Evolutionary conservation across 2,329 filamentous ascomycete genomes (phyloP), one percentile per base, ranked within the genome.

Genomic region (Coniochaeta hoffmannii): DNA sequence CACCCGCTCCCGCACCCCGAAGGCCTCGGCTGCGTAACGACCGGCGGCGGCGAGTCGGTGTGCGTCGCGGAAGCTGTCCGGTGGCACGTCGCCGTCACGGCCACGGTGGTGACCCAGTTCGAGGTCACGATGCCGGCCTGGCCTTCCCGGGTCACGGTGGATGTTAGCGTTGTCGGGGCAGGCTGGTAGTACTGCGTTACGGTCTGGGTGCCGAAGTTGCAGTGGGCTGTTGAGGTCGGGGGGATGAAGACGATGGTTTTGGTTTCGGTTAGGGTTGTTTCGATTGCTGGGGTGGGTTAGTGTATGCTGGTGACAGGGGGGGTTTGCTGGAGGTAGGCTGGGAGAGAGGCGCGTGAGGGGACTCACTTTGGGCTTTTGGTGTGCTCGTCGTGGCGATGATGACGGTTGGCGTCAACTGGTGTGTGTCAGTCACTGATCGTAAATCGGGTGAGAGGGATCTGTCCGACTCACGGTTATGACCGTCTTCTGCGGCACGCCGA

Each of bases 311-410:
- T 19, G 22, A 53, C 46, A 2, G 36, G 24, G 12, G 24, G 44
- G 3, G 53, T 50, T 6, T 32, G 22, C 14, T 50, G 38, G 34
- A 8, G 28, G 44, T 24, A 41, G n/a, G 6, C 41, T 31, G 11
- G 31, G 14, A 2, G 34, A 28, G 9, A 35, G 22, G 11, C 11
- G 24, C 30, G n/a, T 34, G 28, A n/a, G n/a, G n/a, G 3, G 30
- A 49, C 56, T 17, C 55, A 61, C 60, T 60, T 7, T 53, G 31
- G 1, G 49, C 58, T 9, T 53, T 28, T 4, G 54, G 55, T 2
- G 57, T 59, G 12, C 53, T 59, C 4, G 62, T 64, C 1, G 63
- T 56, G 9, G 61, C 62, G 3, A 63, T 57, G 4, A 59, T 55
- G 11, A 63, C 62, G 3, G 62, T 63, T 9, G 59, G 61, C 12